phyloP scores from a whole-genome alignment of 805 yeast species.

The Saccharomyces jurei region DNA sequence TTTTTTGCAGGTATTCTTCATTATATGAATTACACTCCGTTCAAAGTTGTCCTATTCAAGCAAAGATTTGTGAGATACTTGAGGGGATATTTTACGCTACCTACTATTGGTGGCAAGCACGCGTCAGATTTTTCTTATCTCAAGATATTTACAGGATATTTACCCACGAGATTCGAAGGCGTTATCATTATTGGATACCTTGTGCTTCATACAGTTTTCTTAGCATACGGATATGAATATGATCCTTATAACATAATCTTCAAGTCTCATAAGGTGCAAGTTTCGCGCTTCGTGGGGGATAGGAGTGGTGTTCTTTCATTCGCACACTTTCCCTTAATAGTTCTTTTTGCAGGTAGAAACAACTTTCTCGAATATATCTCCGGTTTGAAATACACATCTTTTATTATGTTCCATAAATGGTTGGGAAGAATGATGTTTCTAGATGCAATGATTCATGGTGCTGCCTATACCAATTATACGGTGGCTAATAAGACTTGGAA shows the following conservation, averaged over 20 bases:
- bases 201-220: conserved; percentile 10
- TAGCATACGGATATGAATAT: conserved; percentile 9
- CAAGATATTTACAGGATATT: conserved; percentile 8
- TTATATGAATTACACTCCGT: conserved; percentile 8
- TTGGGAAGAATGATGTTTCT: conserved; percentile 34
- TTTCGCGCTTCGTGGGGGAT: conserved; percentile 34
- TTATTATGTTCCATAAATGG: conserved; percentile 62
- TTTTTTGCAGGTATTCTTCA: conserved; percentile 6
- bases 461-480: conserved; percentile 33
- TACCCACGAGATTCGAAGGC: conserved; percentile 22
- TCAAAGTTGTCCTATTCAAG: conserved; percentile 7
- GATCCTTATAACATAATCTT: conserved; percentile 14
- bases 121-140: conserved; percentile 10
- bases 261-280: conserved; percentile 9
- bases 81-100: conserved; percentile 14
- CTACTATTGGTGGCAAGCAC: conserved; percentile 14
- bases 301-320: conserved; percentile 41
- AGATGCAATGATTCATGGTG: conserved; percentile 34
- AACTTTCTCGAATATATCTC: conserved; percentile 54
- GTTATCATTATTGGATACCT: conserved; percentile 12
- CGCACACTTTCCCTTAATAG: conserved; percentile 44
- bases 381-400: conserved; percentile 56
- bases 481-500: conserved; percentile 9
- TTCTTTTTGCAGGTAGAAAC: conserved; percentile 66
- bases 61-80: conserved; percentile 6